phyloP scores from a whole-genome alignment of 768 basidiomycete genomes.

The Filobasidium wieringae region DNA sequence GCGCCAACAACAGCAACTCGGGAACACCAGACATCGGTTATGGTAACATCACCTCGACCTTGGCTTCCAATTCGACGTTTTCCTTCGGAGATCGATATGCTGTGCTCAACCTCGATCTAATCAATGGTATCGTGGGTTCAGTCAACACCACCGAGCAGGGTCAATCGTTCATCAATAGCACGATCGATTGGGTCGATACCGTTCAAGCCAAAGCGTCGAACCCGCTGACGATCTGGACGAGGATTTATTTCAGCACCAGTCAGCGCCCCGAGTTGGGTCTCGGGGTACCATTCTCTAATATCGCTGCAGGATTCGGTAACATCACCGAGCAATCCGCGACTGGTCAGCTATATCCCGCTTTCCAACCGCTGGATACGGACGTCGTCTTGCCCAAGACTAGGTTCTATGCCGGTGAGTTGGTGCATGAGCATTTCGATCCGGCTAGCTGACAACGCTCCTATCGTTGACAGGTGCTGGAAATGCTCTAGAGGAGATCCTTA shows the following conservation, averaged over 20 bases:
- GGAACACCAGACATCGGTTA: background rate
- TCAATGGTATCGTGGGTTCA: background rate
- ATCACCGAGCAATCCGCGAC: background rate
- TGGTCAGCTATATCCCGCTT: background rate
- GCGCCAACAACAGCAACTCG: background rate
- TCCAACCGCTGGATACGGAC: background rate
- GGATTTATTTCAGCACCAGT: background rate
- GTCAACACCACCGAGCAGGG: background rate
- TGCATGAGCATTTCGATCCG: too few relatives aligned
- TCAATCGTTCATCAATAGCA: background rate
- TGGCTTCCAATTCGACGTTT: background rate
- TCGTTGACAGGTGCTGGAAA: background rate
- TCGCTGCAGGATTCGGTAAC: background rate
- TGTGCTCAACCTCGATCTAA: background rate
- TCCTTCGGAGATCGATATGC: background rate
- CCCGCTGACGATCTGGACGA: background rate
- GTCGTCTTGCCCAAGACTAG: background rate
- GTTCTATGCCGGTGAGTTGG: background rate
- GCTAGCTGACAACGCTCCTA: background rate
- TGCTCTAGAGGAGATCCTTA: background rate
- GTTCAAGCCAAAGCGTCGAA: background rate
- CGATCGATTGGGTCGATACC: background rate
- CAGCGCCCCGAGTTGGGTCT: background rate
- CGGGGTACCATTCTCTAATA: background rate
- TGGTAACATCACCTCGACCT: background rate